A percentile compares a stretch with the other conserved stretches of the same genome.
phyloP scores from a whole-genome alignment of 148 eudicot species.

The Heliamphora exappendiculata region DNA sequence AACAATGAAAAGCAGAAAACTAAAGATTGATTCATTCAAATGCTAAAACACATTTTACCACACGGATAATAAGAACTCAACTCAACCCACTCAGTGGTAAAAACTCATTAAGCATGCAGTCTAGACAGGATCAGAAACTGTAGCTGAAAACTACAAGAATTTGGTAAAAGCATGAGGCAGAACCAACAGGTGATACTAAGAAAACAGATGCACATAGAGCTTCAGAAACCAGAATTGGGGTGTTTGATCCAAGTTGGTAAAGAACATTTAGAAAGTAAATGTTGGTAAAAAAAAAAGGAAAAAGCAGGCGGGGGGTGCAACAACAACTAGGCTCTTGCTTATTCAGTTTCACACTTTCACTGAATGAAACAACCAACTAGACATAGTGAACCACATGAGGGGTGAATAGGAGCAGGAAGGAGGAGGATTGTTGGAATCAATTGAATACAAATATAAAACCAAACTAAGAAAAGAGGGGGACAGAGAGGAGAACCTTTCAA shows the following conservation, averaged over 20 bases:
- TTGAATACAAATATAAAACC: background rate
- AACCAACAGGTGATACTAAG: background rate
- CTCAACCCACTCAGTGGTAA: background rate
- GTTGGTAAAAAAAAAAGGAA: no score
- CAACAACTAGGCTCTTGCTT: no score
- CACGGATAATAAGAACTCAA: no score
- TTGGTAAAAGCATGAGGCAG: background rate
- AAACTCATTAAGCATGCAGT: background rate
- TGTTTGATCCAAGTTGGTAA: background rate
- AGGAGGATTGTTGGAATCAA: background rate
- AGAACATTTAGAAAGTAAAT: background rate
- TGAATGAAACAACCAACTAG: background rate
- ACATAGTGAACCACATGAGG: no score
- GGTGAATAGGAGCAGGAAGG: no score
- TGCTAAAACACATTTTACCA: background rate
- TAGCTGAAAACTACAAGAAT: background rate
- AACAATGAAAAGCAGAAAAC: background rate
- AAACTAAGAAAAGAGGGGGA: background rate
- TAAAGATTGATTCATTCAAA: background rate
- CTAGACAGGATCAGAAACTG: background rate
- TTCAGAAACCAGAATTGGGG: background rate
- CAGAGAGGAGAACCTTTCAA: background rate
- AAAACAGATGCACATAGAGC: background rate
- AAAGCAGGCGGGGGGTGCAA: no score
- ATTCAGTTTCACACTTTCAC: no score